Evolutionary conservation across 139 green algal species (phyloP), one percentile per base, ranked within the genome.

Genomic region (Chlorella sp.): DNA sequence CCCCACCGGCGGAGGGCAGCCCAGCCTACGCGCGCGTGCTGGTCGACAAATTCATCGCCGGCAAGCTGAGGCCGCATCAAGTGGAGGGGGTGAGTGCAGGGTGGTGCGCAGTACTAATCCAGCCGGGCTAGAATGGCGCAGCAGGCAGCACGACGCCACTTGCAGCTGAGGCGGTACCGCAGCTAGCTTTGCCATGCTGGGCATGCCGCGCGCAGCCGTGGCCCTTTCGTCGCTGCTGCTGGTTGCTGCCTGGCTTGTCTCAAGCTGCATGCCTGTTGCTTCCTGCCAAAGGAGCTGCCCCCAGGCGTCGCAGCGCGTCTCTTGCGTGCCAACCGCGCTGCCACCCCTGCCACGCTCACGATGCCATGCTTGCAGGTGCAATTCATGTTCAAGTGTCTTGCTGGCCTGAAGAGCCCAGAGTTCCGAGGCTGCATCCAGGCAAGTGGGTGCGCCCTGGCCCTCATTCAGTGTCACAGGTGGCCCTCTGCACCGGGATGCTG

Each of bases 361-460:
- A n/a, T 24, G 83, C 53, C 36, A 15, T 60, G 64, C n/a, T 4
- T 71, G 34, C 76, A 91, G 84, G 86, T 83, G 42, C 90, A 90
- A 48, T 98, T 98, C 93, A 96, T 98, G 89, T 98, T 97, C 91
- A 93, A 96, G 85, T 98, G 96, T 91, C 92, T 98, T 21, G 91
- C 92, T 39, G 96, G 96, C 15, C 85, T 98, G 76, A 89, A 86
- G 39, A 66, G 93, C 64, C 86, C 90, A 19, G 92, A 92, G n/a
- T 89, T 92, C 48, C 90, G 40, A n/a, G 96, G 96, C 40, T 96
- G 94, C 89, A 97, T 98, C 88, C 91, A 98, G 85, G 85, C 37
- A 71, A 16, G 85, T 19, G 30, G 3, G 16, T 37, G 19, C 0
- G 19, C 19, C 3, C 37, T 16, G 75, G 34, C 32, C 11, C 28